A percentile compares a stretch with the other conserved stretches of the same genome.
These are phyloP conservation scores for Boletus tylopilopsis DNA, from an alignment of 768 basidiomycete genomes.

Conservation along the genomic window DNA sequence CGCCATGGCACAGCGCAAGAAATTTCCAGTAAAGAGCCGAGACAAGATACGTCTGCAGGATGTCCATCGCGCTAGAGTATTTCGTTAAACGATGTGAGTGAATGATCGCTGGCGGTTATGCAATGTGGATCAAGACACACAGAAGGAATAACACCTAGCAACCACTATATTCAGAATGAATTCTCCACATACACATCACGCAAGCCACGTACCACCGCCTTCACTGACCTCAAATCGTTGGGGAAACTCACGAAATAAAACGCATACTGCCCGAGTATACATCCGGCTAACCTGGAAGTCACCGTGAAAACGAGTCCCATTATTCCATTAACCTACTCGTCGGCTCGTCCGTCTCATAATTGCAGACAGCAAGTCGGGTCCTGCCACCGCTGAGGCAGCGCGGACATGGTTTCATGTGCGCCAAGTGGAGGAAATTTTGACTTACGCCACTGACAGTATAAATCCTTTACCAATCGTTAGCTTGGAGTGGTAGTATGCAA, in stretches of 20 bases:
- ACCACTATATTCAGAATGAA: neutral
- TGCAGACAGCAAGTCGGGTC: too few relatives aligned
- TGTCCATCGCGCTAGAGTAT: neutral
- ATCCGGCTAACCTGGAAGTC: constrained; percentile 6
- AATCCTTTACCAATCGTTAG: constrained; percentile 1
- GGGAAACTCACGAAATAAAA: constrained; percentile 11
- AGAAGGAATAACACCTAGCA: constrained; percentile 1
- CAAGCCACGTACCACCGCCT: constrained; percentile 1
- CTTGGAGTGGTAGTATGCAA: too few relatives aligned
- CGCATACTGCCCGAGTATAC: constrained; percentile 7
- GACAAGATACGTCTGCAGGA: neutral
- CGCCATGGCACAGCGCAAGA: constrained; percentile 1
- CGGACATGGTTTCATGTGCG: neutral
- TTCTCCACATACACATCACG: too few relatives aligned
- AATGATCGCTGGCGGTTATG: neutral
- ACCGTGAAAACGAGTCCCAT: neutral
- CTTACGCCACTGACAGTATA: constrained; percentile 2
- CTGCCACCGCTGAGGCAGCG: too few relatives aligned
- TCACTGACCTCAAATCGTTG: constrained; percentile 4
- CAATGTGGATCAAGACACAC: neutral
- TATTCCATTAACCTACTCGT: too few relatives aligned
- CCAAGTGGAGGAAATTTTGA: neutral
- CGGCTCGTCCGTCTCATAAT: too few relatives aligned
- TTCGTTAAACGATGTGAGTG: neutral
- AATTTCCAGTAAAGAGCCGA: neutral